Conservation (phyloP, 148 eudicot species). For the Drosera capensis region DNA sequence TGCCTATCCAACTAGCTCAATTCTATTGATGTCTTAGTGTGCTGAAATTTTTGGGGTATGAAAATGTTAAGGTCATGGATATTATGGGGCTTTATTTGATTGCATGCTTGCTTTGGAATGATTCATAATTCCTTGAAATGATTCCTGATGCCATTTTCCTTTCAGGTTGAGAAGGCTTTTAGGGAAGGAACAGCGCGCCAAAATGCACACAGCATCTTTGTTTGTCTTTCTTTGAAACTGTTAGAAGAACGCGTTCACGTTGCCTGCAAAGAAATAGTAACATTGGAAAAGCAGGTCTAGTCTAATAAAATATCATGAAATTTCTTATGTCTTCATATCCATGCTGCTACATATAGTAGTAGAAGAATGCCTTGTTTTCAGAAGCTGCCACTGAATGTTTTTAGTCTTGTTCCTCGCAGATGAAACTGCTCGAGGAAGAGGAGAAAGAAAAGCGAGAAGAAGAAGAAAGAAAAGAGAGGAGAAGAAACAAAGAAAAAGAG, state of each 20-base stretch:
- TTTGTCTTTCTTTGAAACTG: conserved; percentile 81
- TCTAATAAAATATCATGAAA: too few species aligned
- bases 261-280: conserved; percentile 91
- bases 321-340: too few species aligned
- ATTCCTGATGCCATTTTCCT: conserved; percentile 5
- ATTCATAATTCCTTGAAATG: not conserved
- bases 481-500: conserved; percentile 80
- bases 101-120: conserved; percentile 2
- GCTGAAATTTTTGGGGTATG: too few species aligned
- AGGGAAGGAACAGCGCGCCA: conserved; percentile 97
- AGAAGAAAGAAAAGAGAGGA: conserved; percentile 89
- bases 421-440: conserved; percentile 95
- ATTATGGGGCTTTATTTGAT: too few species aligned
- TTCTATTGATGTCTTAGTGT: too few species aligned
- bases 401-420: conserved; percentile 33
- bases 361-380: too few species aligned
- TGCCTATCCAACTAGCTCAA: too few species aligned
- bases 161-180: conserved; percentile 94
- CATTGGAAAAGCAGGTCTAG: conserved; percentile 86
- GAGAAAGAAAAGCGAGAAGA: conserved; percentile 95
- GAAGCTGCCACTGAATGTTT: too few species aligned
- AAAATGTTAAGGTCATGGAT: too few species aligned
- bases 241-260: conserved; percentile 88
- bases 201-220: conserved; percentile 98
- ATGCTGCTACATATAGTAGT: too few species aligned